Evolutionary conservation across 1,284 basidiomycete species (phyloP).

Genomic region (Cryptococcus sp.): DNA sequence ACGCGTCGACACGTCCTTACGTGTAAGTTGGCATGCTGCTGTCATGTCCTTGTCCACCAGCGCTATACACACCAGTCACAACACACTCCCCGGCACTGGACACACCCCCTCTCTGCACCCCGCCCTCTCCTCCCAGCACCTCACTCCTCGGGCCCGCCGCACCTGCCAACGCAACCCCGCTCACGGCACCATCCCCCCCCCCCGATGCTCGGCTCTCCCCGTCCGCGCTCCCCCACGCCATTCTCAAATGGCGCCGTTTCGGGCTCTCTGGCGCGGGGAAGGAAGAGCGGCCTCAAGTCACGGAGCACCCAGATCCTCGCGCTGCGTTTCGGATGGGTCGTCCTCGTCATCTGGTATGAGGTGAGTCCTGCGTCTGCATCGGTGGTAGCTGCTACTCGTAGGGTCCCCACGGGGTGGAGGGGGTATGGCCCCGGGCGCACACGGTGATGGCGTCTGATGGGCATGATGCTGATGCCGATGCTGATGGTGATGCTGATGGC

Average conservation of each 20-base stretch:
- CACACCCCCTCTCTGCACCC: too few relatives aligned
- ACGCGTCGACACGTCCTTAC: too few relatives aligned
- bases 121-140: neutral
- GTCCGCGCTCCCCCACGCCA: slow-evolving; percentile 1
- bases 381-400: neutral
- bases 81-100: too few relatives aligned
- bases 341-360: slow-evolving; percentile 69
- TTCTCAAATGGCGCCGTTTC: neutral
- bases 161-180: neutral
- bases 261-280: slow-evolving; percentile 3
- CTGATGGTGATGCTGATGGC: neutral
- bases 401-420: neutral
- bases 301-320: slow-evolving; percentile 41
- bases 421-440: neutral
- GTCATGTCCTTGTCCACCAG: too few relatives aligned
- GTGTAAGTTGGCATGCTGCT: too few relatives aligned
- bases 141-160: neutral
- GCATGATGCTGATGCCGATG: neutral
- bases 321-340: slow-evolving; percentile 60
- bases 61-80: too few relatives aligned
- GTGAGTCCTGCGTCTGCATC: slow-evolving; percentile 47
- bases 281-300: slow-evolving; percentile 30
- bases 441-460: neutral
- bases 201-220: slow-evolving; percentile 13
- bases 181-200: neutral